Base-by-base conservation (phyloP, 1,139 yeast species). In the Hansenula lynferdii region DNA sequence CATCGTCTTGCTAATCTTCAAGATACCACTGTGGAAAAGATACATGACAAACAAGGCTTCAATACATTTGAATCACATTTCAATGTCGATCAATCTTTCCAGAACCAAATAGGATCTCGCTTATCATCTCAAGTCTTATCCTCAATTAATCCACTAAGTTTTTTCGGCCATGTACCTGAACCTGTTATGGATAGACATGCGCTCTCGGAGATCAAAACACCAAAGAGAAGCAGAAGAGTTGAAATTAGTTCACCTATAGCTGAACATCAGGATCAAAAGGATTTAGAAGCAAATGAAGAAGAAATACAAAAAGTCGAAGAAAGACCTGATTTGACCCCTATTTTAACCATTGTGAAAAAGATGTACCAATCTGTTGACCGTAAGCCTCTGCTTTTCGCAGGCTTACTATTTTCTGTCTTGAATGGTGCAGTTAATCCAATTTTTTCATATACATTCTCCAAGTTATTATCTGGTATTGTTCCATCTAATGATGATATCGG, bases 391-490 rank as follows among this genome's bases (percentile, higher is more conserved):
- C 53, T 84, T 2, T 21, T 56, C 1, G 1, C 72, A 1, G 97
- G 96, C 0, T 40, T 85, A 1, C 0, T 71, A 0, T 49, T 71
- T 6, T 67, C 90, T 0, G 48, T 80, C 0, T 39, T 73, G 1
- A 78, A 80, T 44, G 92, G 95, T 10, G 71, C 71, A 0, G 60
- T 75, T 2, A 80, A 77, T 43, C 97, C 98, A 0, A 60, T 85
- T 0, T 87, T 92, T 48, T 85, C 97, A 0, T 89, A 61, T 53
- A 74, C 84, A 30, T 79, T 90, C 47, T 77, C 97, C 0, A 77
- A 78, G 44, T 62, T 90, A 7, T 62, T 90, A 19, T 57, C 70
- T 19, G 80, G 76, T 19, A 69, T 82, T 55, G 68, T 81, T 8
- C 71, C 75, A 21, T 35, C 45, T 28, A 40, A 45, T 4, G 43